Percentiles rank a stretch among this genome's conserved stretches.
Evolutionary conservation across 257 asterid genomes (phyloP).

Genomic region (Nicotiana undulata): DNA sequence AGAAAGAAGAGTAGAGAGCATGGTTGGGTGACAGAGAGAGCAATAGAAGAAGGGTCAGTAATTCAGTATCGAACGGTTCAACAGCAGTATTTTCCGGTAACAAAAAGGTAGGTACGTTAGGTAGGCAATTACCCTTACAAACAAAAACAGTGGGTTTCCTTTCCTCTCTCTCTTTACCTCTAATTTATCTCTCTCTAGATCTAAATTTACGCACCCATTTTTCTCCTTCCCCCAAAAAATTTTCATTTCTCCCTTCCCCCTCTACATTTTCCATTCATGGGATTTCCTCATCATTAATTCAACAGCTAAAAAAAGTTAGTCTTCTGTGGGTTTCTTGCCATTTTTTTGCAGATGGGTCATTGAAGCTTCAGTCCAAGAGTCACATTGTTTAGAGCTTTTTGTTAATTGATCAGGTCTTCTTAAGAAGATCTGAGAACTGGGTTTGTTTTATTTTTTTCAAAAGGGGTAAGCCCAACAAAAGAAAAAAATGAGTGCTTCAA

Average conservation of each 20-base stretch:
- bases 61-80: slow-evolving; percentile 8
- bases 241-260: background rate
- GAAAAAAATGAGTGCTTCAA: slow-evolving; percentile 18
- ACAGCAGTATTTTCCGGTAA: slow-evolving; percentile 15
- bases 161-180: background rate
- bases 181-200: background rate
- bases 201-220: slow-evolving; percentile 1
- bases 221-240: background rate
- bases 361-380: background rate
- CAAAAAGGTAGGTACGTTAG: background rate
- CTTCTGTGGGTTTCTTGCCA: background rate
- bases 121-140: background rate
- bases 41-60: no score
- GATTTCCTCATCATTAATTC: background rate
- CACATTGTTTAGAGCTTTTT: background rate
- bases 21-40: background rate
- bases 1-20: background rate
- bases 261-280: background rate
- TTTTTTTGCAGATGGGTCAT: background rate
- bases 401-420: slow-evolving; percentile 12
- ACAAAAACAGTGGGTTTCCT: background rate
- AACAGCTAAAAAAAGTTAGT: background rate
- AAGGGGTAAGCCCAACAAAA: background rate
- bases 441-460: background rate
- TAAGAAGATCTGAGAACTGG: slow-evolving; percentile 13